Evolutionary conservation across 306 rosid genomes (phyloP), one percentile per base, ranked within the genome.

Genomic region (Rosa lucieae): DNA sequence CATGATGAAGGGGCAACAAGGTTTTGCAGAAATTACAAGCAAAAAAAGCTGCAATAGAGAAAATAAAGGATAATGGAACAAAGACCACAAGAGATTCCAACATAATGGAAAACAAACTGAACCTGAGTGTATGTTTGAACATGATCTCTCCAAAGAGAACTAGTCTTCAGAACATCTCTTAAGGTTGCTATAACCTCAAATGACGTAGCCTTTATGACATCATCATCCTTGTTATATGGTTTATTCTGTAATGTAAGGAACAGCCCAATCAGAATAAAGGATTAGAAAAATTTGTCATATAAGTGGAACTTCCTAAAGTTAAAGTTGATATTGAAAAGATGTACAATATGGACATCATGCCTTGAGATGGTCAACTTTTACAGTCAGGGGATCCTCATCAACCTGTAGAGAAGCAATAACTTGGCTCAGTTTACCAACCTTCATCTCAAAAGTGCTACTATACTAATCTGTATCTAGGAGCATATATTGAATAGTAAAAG

Each of bases 101-200:
- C 66, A 79, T 66, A 37, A 32, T 13, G 56, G 32, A 59, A 56
- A 67, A 68, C 21, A 17, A 49, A 63, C 6, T 79, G 81, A 79
- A 96, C 99, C 97, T 96, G 95, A 73, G 94, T 93, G 85, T 93
- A 96, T 40, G 97, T 96, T 84, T 90, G 96, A 77, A 93, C 97
- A 85, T 96, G 99, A 86, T 96, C 99, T 78, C 98, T 91, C 99
- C 99, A 96, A 75, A 96, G 99, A 77, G 99, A 91, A 80, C 99
- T 96, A 83, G 98, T 90, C 89, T 91, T 96, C 68, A 96, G 89
- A 85, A 96, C 99, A 85, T 96, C 98, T 80, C 98, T 89, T 51
- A 96, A 81, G 59, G 99, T 93, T 53, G 99, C 90, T 88, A 96
- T 91, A 77, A 96, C 99, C 91, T 96, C 99, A 23, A 90, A 96